These are phyloP conservation scores for Leucocoprinus birnbaumii DNA, from an alignment of 768 basidiomycete species.

Conservation along the genomic window DNA sequence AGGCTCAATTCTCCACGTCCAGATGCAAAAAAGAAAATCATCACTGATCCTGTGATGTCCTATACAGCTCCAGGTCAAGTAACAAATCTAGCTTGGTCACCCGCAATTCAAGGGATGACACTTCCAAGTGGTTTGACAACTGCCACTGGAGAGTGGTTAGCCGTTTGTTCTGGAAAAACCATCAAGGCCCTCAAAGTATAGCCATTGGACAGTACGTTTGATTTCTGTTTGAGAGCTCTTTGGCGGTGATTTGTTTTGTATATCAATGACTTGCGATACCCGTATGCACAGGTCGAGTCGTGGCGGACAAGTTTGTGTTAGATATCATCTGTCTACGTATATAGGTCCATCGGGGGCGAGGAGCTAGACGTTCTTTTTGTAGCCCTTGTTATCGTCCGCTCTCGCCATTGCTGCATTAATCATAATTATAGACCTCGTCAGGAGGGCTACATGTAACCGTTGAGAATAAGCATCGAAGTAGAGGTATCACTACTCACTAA, in stretches of 20 bases:
- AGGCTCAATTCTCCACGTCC: conserved; percentile 80
- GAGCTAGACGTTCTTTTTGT: conserved; percentile 3
- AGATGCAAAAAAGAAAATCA: conserved; percentile 70
- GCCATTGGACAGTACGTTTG: conserved; percentile 9
- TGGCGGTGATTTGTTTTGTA: neutral
- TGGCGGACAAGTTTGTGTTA: neutral
- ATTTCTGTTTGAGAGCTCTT: neutral
- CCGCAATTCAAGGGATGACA: conserved; percentile 71
- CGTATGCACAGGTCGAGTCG: neutral
- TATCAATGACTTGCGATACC: conserved; percentile 10
- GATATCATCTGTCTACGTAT: neutral
- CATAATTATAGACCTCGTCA: conserved; percentile 1
- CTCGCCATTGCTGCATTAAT: neutral
- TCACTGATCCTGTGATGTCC: conserved; percentile 81
- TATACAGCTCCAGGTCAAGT: conserved; percentile 79
- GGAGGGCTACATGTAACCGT: neutral
- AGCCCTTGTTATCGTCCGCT: neutral
- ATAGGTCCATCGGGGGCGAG: neutral
- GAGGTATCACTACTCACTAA: neutral
- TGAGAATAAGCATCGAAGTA: neutral
- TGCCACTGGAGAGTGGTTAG: conserved; percentile 82
- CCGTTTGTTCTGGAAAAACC: conserved; percentile 76
- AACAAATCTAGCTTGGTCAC: conserved; percentile 88
- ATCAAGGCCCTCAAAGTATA: conserved; percentile 83
- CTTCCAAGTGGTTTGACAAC: conserved; percentile 75